Evolutionary conservation across 176 grass and related monocot genomes (phyloP), one percentile per base, ranked within the genome.

Genomic region (Ensete glaucum): DNA sequence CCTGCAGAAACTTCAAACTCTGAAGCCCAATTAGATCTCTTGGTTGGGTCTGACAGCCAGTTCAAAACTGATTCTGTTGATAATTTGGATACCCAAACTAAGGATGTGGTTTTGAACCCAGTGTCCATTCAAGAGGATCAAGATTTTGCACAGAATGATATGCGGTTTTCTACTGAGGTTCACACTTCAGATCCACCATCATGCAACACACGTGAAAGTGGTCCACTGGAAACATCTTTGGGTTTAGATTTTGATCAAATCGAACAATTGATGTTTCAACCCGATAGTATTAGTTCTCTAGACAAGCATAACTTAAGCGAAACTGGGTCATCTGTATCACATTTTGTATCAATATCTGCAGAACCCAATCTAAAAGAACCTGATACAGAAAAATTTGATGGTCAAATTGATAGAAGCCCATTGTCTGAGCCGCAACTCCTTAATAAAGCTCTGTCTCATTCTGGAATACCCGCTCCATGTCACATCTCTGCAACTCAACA

Each of bases 381-480:
- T 54, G 72, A 74, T 73, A 43, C 69, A n/a, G 72, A 72, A 23
- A 23, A 23, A 62, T 27, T 7, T 74, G 11, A 43, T 57, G 73
- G 53, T 50, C 62, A 76, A 82, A 56, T 21, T 71, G 63, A 76
- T 54, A 85, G 85, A 73, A 84, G 17, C 10, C 64, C 69, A 22
- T 55, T 29, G 12, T 67, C 78, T 64, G 73, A 80, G 12, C 78
- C 76, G 50, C 15, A 66, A 76, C 26, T 13, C 43, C 67, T 69
- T 49, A 79, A 59, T 17, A 77, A 76, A 69, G 81, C 60, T 59
- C 79, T 86, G 53, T 81, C 87, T 51, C 52, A 69, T 86, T 73
- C 85, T 77, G 90, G 93, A 53, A 87, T 97, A 74, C 93, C 90
- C 65, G 90, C 93, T 11, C 93, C 93, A 22, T 85, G 67, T 53